A percentile compares a stretch with the other conserved stretches of the same genome.
These are phyloP conservation scores for Cryphonectria nitschkei DNA, from an alignment of 2,329 filamentous ascomycete species.

Conservation along the genomic window DNA sequence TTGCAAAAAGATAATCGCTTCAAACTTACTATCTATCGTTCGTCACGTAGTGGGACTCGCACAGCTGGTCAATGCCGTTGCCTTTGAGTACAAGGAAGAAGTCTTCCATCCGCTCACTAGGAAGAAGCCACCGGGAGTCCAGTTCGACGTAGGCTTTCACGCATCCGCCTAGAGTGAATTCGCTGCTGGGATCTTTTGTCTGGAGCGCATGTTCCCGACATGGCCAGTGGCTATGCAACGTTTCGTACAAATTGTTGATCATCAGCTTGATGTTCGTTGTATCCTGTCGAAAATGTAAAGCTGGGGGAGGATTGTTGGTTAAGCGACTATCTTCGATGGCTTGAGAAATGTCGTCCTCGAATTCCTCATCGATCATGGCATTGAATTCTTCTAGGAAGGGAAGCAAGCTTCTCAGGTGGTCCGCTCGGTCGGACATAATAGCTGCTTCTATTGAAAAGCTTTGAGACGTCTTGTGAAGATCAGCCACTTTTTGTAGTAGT, in stretches of 20 bases:
- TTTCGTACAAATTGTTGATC: background rate
- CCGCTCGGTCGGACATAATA: background rate
- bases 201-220: background rate
- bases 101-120: background rate
- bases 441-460: background rate
- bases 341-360: background rate
- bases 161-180: background rate
- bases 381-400: background rate
- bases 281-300: background rate
- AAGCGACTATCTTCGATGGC: background rate
- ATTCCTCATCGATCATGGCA: background rate
- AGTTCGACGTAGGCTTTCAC: background rate
- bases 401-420: background rate
- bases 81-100: background rate
- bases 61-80: background rate
- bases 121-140: background rate
- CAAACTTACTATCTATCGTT: background rate
- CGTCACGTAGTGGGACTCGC: background rate
- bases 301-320: background rate
- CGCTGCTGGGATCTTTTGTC: background rate
- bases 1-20: background rate
- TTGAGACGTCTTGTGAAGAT: background rate
- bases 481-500: background rate
- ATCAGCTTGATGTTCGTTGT: background rate
- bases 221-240: background rate